Base-by-base conservation (phyloP, 176 grass and related monocot species). In the Alopecurus myosuroides region DNA sequence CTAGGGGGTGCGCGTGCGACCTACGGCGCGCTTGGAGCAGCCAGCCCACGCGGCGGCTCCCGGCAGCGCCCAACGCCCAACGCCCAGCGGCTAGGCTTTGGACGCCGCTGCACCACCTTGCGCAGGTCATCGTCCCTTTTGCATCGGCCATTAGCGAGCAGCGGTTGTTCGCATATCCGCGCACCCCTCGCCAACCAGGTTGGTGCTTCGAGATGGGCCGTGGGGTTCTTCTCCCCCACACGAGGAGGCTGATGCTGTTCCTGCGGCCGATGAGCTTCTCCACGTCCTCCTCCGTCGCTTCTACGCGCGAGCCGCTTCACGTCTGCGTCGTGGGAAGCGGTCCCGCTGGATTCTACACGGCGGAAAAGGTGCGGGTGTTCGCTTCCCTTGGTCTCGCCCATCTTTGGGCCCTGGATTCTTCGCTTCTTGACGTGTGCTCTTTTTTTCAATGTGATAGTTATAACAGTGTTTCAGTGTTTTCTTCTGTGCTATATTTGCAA, bases 341-440 rank as follows among this genome's bases (percentile, higher is more conserved):
- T 8, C 97, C 93, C 14, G 97, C 97, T 1, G 97, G 97, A 3
- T 98, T 95, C 91, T 98, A 95, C 93, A 98, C 91, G 5, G 97
- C 93, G 9, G 91, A 94, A n/a, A 94, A 93, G 91, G 93, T 98
- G 51, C 3, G 31, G 36, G 4, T 5, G 4, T 45, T 20, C 40
- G 28, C 1, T 63, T 34, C 11, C 26, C 8, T 70, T 85, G 8
- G 7, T 31, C n/a, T 52, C 25, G 64, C 41, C 40, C 75, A 6
- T 70, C n/a, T 37, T 77, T 77, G 35, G 14, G 31, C 45, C 19
- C 37, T 14, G 61, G 52, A 25, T 42, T 45, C n/a, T 33, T 30
- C 13, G 6, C 11, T 77, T 48, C 1, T 61, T 9, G 1, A 39
- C 6, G 11, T 9, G 5, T 37, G 14, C 18, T 48, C 2, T 11